These are phyloP conservation scores for Polytrichum formosum DNA, from an alignment of 225 moss, liverwort and hornwort genomes.

Conservation along the genomic window DNA sequence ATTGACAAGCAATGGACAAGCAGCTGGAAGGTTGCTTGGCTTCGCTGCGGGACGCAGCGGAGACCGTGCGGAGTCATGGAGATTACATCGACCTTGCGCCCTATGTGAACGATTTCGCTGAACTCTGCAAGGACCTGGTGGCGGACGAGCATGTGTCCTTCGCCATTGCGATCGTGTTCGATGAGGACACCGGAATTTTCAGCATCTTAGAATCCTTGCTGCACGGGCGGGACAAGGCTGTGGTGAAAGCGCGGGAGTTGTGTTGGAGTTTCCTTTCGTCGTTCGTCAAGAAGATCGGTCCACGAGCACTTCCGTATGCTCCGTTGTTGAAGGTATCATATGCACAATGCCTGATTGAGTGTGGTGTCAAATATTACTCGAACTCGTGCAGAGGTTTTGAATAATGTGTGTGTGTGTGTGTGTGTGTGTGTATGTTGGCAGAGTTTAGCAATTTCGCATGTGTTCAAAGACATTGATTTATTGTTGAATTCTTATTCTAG, in stretches of 20 bases:
- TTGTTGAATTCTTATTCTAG: background rate
- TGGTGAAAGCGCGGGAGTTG: conserved; percentile 62
- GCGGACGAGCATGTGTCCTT: conserved; percentile 72
- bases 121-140: conserved; percentile 55
- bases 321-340: conserved; percentile 58
- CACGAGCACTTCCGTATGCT: conserved; percentile 63
- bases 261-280: conserved; percentile 61
- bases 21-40: conserved; percentile 56
- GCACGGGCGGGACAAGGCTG: conserved; percentile 50
- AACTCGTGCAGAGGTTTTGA: background rate
- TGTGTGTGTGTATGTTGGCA: background rate
- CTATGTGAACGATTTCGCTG: conserved; percentile 53
- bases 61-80: conserved; percentile 43
- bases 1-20: conserved; percentile 58
- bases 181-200: conserved; percentile 68
- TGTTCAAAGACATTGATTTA: background rate
- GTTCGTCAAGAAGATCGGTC: conserved; percentile 63
- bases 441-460: background rate
- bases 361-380: background rate
- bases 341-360: too few relatives aligned
- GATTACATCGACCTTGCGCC: conserved; percentile 56
- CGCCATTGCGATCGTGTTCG: conserved; percentile 72
- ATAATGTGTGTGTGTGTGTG: background rate
- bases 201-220: conserved; percentile 58
- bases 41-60: conserved; percentile 69